Evolutionary conservation across 1,284 basidiomycete species (phyloP).

Genomic region (Lignosus rhinocerotis): DNA sequence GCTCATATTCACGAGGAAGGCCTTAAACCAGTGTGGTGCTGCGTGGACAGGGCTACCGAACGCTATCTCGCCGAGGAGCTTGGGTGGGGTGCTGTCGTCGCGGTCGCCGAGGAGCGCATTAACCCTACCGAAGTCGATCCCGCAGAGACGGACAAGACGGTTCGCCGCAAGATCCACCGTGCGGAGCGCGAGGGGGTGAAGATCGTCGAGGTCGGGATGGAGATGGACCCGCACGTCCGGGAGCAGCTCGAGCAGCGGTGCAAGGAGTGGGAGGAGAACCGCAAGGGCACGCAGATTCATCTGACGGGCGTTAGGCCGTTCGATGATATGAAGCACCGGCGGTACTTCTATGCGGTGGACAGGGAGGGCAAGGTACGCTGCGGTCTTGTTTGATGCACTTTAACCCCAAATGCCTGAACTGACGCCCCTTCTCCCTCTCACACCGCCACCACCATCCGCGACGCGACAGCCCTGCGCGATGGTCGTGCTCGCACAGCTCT

Average conservation of each 20-base stretch:
- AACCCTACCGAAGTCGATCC: conserved; percentile 43
- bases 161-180: conserved; percentile 47
- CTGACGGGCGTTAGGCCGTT: conserved; percentile 55
- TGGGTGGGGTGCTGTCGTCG: conserved; percentile 52
- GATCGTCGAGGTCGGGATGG: conserved; percentile 38
- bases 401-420: not conserved
- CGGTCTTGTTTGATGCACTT: not conserved
- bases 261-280: conserved; percentile 44
- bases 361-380: conserved; percentile 38
- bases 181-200: conserved; percentile 51
- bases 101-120: conserved; percentile 54
- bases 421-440: not conserved
- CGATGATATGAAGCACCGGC: conserved; percentile 50
- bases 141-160: conserved; percentile 42
- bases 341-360: conserved; percentile 53
- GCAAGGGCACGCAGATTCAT: conserved; percentile 57
- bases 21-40: conserved; percentile 55
- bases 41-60: conserved; percentile 46
- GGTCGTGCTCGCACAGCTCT: conserved; percentile 55
- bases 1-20: conserved; percentile 37
- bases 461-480: conserved; percentile 40
- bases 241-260: conserved; percentile 43
- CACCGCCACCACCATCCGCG: not conserved
- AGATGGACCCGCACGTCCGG: conserved; percentile 42
- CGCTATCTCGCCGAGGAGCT: conserved; percentile 45